Conservation (phyloP, 495 filamentous ascomycete genomes). For the Aspergillus cavernicola region DNA sequence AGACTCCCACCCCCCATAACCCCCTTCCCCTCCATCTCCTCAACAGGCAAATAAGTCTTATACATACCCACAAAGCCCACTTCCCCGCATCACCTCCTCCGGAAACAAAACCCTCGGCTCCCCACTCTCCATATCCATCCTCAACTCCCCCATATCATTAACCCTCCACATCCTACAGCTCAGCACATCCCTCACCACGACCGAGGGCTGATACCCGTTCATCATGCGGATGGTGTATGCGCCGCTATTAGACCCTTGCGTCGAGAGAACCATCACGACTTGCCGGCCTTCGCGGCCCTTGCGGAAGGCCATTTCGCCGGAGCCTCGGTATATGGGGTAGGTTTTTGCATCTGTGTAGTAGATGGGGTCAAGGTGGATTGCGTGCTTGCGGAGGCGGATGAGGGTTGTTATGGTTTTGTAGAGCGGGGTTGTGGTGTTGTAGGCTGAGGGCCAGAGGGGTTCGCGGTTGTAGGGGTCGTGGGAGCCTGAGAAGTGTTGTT, state of each 20-base stretch:
- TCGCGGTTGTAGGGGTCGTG: constrained; percentile 65
- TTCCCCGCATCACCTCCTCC: constrained; percentile 25
- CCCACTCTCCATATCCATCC: constrained; percentile 44
- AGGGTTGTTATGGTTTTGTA: constrained; percentile 56
- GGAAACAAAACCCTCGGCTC: constrained; percentile 48
- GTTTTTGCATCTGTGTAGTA: constrained; percentile 56
- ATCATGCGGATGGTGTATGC: constrained; percentile 43
- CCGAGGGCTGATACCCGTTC: constrained; percentile 33
- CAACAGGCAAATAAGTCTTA: constrained; percentile 1
- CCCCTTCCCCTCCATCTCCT: too few species aligned
- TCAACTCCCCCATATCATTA: constrained; percentile 41
- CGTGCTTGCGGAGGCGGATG: constrained; percentile 59
- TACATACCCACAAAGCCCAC: constrained; percentile 36
- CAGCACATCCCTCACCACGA: constrained; percentile 45
- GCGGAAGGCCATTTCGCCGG: constrained; percentile 55
- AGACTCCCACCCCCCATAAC: too few species aligned
- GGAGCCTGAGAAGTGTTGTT: constrained; percentile 62
- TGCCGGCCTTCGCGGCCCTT: constrained; percentile 57
- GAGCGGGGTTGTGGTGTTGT: constrained; percentile 54
- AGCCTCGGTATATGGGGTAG: constrained; percentile 50
- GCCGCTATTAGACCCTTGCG: constrained; percentile 44
- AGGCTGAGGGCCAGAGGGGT: constrained; percentile 67
- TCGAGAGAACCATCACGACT: constrained; percentile 57
- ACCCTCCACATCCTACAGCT: constrained; percentile 43
- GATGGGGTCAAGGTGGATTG: constrained; percentile 39